A percentile compares a stretch with the other conserved stretches of the same genome.
phyloP scores from a whole-genome alignment of 331 rosid genomes.

The Malus hybrid region DNA sequence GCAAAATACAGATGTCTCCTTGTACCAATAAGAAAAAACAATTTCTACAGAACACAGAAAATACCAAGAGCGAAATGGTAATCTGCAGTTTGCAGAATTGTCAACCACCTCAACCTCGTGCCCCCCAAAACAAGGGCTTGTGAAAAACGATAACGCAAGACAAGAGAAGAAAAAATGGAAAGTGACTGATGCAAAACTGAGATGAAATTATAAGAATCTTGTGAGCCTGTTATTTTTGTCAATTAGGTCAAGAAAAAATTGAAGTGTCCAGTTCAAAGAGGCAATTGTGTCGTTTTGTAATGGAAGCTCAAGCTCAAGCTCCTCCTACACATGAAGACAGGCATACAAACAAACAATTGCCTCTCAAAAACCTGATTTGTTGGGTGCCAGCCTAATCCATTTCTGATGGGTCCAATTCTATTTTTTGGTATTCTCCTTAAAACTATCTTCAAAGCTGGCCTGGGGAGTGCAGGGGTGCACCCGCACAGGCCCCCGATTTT shows the following conservation, averaged over 20 bases:
- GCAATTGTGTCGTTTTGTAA: conserved; percentile 1
- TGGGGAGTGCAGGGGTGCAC: too few relatives aligned
- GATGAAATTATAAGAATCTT: conserved; percentile 9
- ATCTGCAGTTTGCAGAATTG: background rate
- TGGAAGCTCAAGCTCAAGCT: background rate
- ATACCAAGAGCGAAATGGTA: background rate
- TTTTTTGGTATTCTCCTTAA: background rate
- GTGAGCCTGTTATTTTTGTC: conserved; percentile 6
- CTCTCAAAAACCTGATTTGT: conserved; percentile 15
- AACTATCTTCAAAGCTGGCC: background rate
- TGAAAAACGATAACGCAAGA: conserved; percentile 1
- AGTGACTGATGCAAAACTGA: conserved; percentile 24
- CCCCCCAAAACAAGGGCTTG: too few relatives aligned
- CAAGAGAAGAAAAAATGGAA: conserved; percentile 11
- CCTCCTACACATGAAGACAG: background rate
- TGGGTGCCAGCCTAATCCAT: background rate
- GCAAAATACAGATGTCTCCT: background rate
- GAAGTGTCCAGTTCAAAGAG: conserved; percentile 8
- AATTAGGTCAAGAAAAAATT: background rate
- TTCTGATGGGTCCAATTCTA: background rate
- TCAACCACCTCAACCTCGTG: background rate
- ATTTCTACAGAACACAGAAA: background rate
- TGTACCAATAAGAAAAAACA: background rate
- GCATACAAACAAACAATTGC: background rate
- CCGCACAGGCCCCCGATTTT: too few relatives aligned